Base-by-base conservation (phyloP, 1,284 basidiomycete species). In the Puccinia novopanici region DNA sequence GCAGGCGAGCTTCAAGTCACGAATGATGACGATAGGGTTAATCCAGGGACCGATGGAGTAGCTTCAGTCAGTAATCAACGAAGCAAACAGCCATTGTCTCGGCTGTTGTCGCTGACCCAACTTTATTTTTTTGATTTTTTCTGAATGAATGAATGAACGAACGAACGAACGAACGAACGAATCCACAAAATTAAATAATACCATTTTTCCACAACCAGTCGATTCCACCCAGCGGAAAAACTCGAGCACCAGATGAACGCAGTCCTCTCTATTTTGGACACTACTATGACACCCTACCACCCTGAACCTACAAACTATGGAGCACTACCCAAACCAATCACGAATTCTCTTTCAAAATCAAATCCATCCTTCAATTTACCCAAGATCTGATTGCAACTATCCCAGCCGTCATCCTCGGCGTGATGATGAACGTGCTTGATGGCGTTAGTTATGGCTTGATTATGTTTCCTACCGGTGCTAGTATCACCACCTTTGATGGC, bases 351-450 rank as follows among this genome's bases (percentile, higher is more conserved):
- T 42, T 59, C 75, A 45, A 65, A 52, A 8, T 52, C 10, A 40
- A 52, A 48, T n/a, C 61, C 17, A 63, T 40, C 37, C 34, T 63
- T n/a, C 34, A 34, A 42, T 63, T 63, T 12, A n/a, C 19, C 34
- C 34, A 42, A 6, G 19, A 63, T n/a, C 19, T 63, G 3, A n/a
- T 63, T 5, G 37, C 12, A 40, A 63, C 30, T 15, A 75, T 86
- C 0, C 95, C 95, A 0, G 93, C 94, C 0, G 94, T 96, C 13
- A 85, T 95, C 15, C 88, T 98, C 12, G 95, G 95, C 2, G 89
- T 91, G 82, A 87, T 98, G 63, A 87, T 99, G 82, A 99, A 99
- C 84, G 89, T 98, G 61, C 88, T 99, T 34, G 96, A 99, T 84
- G 97, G 95, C 5, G 75, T 76, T 27, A 65, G 59, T 40, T 76